Conservation (phyloP, 306 rosid genomes). For the Fragaria nilgerrensis region DNA sequence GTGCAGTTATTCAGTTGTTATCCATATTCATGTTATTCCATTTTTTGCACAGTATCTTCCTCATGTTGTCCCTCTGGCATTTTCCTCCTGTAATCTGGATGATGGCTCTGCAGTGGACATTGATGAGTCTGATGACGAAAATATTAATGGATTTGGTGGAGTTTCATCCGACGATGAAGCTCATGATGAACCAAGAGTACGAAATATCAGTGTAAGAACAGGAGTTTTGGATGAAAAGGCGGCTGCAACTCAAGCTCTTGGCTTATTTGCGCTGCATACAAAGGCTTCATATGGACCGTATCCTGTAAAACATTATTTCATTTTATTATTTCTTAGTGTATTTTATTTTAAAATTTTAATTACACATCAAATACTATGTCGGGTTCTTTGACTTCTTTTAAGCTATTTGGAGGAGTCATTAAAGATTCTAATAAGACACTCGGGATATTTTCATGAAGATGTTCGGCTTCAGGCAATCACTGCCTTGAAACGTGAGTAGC, state of each 20-base stretch:
- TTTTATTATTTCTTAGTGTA: background rate
- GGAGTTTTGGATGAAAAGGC: conserved; percentile 99
- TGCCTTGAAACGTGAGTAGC: conserved; percentile 72
- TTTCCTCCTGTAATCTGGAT: conserved; percentile 95
- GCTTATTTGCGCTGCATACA: conserved; percentile 89
- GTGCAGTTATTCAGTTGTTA: conserved; percentile 20
- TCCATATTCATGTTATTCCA: conserved; percentile 27
- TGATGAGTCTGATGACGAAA: conserved; percentile 82
- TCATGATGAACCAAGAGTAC: conserved; percentile 95
- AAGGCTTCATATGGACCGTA: conserved; percentile 85
- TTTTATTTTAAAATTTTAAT: background rate
- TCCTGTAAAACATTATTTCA: conserved; percentile 39
- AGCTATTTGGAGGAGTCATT: conserved; percentile 96
- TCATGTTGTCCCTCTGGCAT: conserved; percentile 88
- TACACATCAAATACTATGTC: conserved; percentile 13
- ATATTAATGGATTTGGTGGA: conserved; percentile 85
- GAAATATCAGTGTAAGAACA: conserved; percentile 90
- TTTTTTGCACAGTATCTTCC: conserved; percentile 82
- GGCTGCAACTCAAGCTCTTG: conserved; percentile 99
- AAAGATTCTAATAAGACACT: conserved; percentile 73
- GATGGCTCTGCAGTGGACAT: conserved; percentile 96
- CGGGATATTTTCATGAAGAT: conserved; percentile 92
- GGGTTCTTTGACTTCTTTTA: conserved; percentile 44
- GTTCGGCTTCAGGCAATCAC: conserved; percentile 96
- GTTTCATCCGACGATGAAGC: conserved; percentile 98